Conservation (phyloP, 2,329 filamentous ascomycete species). For the Pochonia chlamydosporia region DNA sequence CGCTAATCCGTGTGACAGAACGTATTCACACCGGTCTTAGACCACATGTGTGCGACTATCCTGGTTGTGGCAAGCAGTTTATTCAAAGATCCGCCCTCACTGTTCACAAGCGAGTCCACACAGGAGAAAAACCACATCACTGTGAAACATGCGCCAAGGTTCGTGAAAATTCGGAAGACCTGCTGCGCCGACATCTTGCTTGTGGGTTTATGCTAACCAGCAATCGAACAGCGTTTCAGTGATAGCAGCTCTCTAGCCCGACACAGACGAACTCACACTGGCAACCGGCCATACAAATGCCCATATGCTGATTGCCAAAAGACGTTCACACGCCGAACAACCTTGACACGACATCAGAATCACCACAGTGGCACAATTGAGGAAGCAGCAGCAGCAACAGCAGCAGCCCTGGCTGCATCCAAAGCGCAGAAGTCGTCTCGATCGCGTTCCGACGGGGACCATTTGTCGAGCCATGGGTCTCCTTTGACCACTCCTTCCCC, state of each 20-base stretch:
- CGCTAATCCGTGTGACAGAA: conserved; percentile 51
- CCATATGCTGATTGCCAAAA: conserved; percentile 97
- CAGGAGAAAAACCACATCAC: conserved; percentile 96
- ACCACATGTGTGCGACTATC: conserved; percentile 87
- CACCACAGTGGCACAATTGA: conserved; percentile 94
- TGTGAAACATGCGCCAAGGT: conserved; percentile 97
- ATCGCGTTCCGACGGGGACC: conserved; percentile 63
- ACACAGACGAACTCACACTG: conserved; percentile 90
- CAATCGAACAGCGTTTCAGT: conserved; percentile 69
- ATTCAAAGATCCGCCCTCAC: conserved; percentile 95
- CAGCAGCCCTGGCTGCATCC: conserved; percentile 67
- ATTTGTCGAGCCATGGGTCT: conserved; percentile 65
- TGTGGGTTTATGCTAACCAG: not conserved
- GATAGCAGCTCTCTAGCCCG: conserved; percentile 91
- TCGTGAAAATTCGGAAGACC: conserved; percentile 22
- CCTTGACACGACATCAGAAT: conserved; percentile 90
- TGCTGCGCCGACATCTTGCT: not conserved
- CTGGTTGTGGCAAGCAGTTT: conserved; percentile 88
- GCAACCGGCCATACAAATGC: conserved; percentile 95
- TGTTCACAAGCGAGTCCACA: conserved; percentile 92
- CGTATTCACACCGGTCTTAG: conserved; percentile 89
- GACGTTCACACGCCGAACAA: conserved; percentile 94
- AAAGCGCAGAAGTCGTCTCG: conserved; percentile 34
- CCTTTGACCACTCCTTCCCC: conserved; percentile 79
- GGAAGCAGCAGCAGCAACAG: conserved; percentile 84